Conservation (phyloP, 768 basidiomycete genomes). For the Aureoboletus auriporus region DNA sequence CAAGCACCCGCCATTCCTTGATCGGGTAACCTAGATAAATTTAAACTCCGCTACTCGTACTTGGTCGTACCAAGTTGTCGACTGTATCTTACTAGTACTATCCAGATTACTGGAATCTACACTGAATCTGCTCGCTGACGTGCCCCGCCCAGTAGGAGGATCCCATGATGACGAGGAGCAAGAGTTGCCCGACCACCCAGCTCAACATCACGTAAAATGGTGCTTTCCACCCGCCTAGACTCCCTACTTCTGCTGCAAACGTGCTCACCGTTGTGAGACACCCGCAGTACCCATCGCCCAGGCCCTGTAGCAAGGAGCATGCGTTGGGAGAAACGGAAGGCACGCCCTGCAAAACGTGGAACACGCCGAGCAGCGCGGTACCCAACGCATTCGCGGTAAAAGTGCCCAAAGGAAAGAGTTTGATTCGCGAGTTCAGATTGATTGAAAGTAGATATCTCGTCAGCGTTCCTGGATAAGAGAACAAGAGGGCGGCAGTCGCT, state of each 20-base stretch:
- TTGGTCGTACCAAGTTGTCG: background rate
- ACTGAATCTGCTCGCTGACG: constrained; percentile 45
- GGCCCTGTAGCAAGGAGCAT: constrained; percentile 75
- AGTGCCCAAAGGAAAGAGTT: constrained; percentile 73
- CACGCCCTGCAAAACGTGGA: constrained; percentile 65
- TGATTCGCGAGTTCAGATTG: constrained; percentile 60
- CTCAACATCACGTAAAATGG: constrained; percentile 68
- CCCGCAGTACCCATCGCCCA: constrained; percentile 91
- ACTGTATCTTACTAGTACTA: too few relatives aligned
- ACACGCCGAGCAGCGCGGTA: constrained; percentile 75
- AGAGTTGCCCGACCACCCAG: constrained; percentile 62
- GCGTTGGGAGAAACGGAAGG: constrained; percentile 41
- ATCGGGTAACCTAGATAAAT: constrained; percentile 25
- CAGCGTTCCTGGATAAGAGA: constrained; percentile 86
- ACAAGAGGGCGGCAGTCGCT: constrained; percentile 83
- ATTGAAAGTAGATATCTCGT: constrained; percentile 77
- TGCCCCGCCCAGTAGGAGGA: constrained; percentile 52
- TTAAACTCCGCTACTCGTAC: constrained; percentile 27
- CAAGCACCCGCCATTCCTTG: constrained; percentile 15
- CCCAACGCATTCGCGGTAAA: constrained; percentile 71
- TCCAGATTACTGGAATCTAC: constrained; percentile 34
- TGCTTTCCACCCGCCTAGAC: constrained; percentile 52
- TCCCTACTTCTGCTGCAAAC: constrained; percentile 75
- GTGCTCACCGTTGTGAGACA: constrained; percentile 94
- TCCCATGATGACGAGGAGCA: constrained; percentile 72